Base-by-base conservation (phyloP, 2,329 filamentous ascomycete genomes). In the Coleophoma eucalyptorum region DNA sequence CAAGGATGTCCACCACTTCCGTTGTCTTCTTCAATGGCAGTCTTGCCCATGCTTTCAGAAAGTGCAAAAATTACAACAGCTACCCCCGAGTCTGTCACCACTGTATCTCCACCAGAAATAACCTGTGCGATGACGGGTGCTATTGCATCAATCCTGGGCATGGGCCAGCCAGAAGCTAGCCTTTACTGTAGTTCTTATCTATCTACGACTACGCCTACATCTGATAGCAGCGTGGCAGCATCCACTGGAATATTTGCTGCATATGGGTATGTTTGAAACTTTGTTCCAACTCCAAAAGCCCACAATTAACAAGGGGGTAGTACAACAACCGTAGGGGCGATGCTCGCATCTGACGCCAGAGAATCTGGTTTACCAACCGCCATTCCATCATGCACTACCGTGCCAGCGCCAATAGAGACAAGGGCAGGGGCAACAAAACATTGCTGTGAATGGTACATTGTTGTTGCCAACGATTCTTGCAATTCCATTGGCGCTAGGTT, bases 151-250 rank as follows among this genome's bases (percentile, higher is more conserved):
- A 44, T 44, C 21, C 31, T 44, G 11, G 20, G 42, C 12, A n/a
- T 44, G 5, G 42, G 21, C 13, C 12, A 44, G 26, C 42, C 42
- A 15, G 13, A 18, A 38, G 35, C 35, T 8, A 15, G n/a, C 12
- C 20, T 26, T 15, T 44, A 44, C 26, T 44, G 42, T n/a, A 44
- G 42, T 26, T 44, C 42, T 44, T 44, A 44, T 12, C n/a, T 44
- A 2, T 12, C 21, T n/a, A 2, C 8, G 4, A 4, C 20, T 26
- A n/a, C 12, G 12, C 26, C 42, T 10, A 18, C n/a, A 13, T 44
- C 42, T 31, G 13, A 19, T n/a, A n/a, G 15, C 13, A 16, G 2
- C 15, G 11, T 16, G 6, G 10, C 16, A 19, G 5, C 6, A 8
- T 26, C 16, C 21, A 42, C 40, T 12, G 15, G 37, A 16, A 11